Conservation (phyloP, 345 rosid species). For the Linum trigynum region DNA sequence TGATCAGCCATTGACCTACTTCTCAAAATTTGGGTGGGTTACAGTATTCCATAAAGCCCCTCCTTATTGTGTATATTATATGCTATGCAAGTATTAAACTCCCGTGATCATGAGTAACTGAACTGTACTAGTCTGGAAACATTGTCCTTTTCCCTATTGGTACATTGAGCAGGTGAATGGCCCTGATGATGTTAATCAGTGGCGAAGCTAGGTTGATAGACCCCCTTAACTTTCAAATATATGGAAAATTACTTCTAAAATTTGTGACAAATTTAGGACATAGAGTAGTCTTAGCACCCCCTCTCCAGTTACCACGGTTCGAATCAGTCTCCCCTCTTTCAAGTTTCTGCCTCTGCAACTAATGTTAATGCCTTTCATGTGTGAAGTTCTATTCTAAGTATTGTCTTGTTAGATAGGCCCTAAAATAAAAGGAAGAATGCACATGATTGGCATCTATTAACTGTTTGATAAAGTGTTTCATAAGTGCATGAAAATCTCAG, state of each 20-base stretch:
- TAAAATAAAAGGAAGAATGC: neutral
- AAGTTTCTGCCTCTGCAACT: too few species aligned
- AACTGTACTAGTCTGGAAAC: neutral
- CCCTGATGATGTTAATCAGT: too few species aligned
- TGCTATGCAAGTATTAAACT: neutral
- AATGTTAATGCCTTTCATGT: neutral
- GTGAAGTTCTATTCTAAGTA: neutral
- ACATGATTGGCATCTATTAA: neutral
- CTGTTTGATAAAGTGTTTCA: neutral
- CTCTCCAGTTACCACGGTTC: too few species aligned
- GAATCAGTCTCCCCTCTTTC: too few species aligned
- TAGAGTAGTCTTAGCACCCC: too few species aligned
- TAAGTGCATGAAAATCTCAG: conserved; percentile 8
- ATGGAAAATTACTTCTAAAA: too few species aligned
- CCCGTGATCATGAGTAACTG: neutral
- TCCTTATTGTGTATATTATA: too few species aligned
- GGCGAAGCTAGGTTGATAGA: too few species aligned
- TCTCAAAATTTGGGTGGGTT: conserved; percentile 69
- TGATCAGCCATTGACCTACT: conserved; percentile 63
- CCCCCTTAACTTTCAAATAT: too few species aligned
- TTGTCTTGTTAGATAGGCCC: neutral
- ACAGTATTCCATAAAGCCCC: neutral
- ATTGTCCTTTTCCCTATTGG: neutral
- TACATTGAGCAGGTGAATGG: too few species aligned
- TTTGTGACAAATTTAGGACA: too few species aligned